phyloP scores from a whole-genome alignment of 148 eudicot genomes.

The Camellia sinensis region DNA sequence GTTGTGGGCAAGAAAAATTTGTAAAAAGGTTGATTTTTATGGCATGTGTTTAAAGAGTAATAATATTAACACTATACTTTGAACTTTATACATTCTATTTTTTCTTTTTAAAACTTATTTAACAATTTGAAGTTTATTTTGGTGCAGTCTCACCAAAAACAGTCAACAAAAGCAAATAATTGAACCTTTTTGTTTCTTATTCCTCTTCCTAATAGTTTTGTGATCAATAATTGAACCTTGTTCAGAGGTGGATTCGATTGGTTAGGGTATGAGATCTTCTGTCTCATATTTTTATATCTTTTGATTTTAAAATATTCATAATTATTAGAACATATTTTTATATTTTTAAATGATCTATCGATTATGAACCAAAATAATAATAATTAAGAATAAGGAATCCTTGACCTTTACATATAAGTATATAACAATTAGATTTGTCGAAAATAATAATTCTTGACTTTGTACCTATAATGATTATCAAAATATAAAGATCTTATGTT shows the following conservation, averaged over 20 bases:
- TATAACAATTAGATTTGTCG: neutral
- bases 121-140: neutral
- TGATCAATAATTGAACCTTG: neutral
- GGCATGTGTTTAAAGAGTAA: neutral
- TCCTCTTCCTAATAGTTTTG: neutral
- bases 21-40: neutral
- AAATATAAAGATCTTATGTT: neutral
- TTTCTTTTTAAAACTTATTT: neutral
- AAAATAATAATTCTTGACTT: neutral
- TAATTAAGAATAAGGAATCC: neutral
- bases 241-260: neutral
- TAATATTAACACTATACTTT: neutral
- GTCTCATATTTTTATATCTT: neutral
- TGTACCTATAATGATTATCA: neutral
- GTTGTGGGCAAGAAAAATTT: neutral
- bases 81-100: neutral
- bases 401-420: neutral
- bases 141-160: neutral
- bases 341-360: neutral
- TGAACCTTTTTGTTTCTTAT: neutral
- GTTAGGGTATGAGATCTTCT: neutral
- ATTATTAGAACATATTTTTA: neutral
- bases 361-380: neutral
- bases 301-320: neutral
- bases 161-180: neutral